These are phyloP conservation scores for Tinospora cordifolia DNA, from an alignment of 164 flowering plant species.

Conservation along the genomic window DNA sequence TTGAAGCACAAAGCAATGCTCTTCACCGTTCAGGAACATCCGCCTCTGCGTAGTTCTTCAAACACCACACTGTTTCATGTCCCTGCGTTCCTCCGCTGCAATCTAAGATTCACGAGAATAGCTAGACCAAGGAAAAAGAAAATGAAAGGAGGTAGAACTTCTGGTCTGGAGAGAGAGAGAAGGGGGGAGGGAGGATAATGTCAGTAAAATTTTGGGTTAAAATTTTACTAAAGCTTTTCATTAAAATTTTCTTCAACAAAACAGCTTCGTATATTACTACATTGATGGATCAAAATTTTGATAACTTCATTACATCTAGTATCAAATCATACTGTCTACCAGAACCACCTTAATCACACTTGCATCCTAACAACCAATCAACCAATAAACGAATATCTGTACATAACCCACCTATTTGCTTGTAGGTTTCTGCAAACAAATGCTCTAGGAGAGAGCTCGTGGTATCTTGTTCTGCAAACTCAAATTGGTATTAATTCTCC, in stretches of 20 bases:
- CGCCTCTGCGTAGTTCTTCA: not conserved
- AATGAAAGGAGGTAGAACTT: not conserved
- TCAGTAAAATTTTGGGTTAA: too few relatives aligned
- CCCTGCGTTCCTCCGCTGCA: not conserved
- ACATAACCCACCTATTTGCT: constrained; percentile 23
- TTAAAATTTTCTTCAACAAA: not conserved
- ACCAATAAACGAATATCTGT: constrained; percentile 46
- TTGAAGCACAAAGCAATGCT: not conserved
- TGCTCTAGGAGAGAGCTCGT: not conserved
- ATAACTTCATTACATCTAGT: not conserved
- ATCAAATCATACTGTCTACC: constrained; percentile 9
- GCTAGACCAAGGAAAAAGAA: not conserved
- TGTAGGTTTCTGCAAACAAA: constrained; percentile 4
- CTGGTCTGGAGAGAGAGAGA: not conserved
- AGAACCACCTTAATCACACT: constrained; percentile 3
- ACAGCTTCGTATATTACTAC: constrained; percentile 7
- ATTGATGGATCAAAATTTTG: constrained; percentile 13
- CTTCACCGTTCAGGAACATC: not conserved
- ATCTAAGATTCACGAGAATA: not conserved
- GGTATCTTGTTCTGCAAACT: not conserved
- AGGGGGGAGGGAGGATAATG: too few relatives aligned
- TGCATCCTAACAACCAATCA: constrained; percentile 20
- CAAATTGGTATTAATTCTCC: not conserved
- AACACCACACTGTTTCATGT: not conserved
- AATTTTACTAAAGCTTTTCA: not conserved